Conservation (phyloP, 2,329 filamentous ascomycete genomes). For the Colletotrichum theobromicola region DNA sequence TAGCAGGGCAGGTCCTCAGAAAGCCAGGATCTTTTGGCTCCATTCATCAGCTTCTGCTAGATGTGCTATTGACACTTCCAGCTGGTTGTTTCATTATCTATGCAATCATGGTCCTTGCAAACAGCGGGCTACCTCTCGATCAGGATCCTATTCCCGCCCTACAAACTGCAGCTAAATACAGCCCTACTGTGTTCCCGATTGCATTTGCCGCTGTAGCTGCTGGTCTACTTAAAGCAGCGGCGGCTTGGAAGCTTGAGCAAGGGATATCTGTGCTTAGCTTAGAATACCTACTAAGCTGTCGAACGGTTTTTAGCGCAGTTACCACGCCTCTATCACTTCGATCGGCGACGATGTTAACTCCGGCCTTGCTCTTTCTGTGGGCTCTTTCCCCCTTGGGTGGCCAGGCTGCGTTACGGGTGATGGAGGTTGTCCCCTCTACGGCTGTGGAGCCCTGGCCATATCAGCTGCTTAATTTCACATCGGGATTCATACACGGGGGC, state of each 20-base stretch:
- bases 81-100: background rate
- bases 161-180: background rate
- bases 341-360: background rate
- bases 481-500: background rate
- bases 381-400: background rate
- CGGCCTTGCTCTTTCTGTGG: background rate
- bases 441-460: background rate
- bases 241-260: background rate
- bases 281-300: background rate
- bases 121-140: background rate
- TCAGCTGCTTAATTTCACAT: background rate
- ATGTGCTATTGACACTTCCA: background rate
- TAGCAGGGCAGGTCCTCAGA: background rate
- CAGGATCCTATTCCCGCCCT: background rate
- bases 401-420: background rate
- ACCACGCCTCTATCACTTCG: background rate
- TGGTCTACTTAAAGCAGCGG: background rate
- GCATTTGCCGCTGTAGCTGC: background rate
- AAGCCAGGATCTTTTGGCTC: background rate
- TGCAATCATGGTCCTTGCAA: background rate
- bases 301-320: background rate
- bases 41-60: background rate
- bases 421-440: background rate
- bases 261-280: background rate
- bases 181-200: constrained; percentile 1